A percentile compares a stretch with the other conserved stretches of the same genome.
phyloP scores from a whole-genome alignment of 345 rosid species.

The Eucalyptus decipiens region DNA sequence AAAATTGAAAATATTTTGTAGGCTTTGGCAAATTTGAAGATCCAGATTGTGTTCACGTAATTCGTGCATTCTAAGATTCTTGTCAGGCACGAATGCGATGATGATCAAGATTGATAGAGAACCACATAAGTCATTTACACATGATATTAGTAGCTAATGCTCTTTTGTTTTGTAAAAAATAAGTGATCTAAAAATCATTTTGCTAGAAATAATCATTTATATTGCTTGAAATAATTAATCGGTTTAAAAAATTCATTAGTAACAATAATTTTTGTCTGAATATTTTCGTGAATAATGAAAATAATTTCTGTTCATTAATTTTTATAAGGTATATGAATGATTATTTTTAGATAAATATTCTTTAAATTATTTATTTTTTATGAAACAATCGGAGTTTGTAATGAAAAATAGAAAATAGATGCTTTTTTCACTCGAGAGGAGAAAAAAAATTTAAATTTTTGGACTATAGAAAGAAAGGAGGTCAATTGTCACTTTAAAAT shows the following conservation, averaged over 20 bases:
- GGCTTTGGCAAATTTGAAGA: not conserved
- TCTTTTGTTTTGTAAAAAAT: accelerated
- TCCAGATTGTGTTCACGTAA: not conserved
- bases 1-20: not conserved
- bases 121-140: not conserved
- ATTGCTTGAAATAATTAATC: accelerated
- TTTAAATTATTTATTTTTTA: not conserved
- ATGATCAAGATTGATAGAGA: not conserved
- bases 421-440: not conserved
- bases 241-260: not conserved
- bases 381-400: accelerated
- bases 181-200: not conserved
- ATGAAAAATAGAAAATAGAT: not conserved
- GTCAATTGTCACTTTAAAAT: not conserved
- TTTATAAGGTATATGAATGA: accelerated
- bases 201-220: not conserved
- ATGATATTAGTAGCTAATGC: not conserved
- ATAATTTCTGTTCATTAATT: not conserved
- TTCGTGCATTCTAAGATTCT: not conserved
- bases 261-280: too few species aligned
- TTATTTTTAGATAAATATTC: not conserved
- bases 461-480: not conserved
- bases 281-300: not conserved
- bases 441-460: not conserved
- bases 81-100: not conserved